Evolutionary conservation across 176 grass and related monocot species (phyloP).

Genomic region (Calamus simplicifolius): DNA sequence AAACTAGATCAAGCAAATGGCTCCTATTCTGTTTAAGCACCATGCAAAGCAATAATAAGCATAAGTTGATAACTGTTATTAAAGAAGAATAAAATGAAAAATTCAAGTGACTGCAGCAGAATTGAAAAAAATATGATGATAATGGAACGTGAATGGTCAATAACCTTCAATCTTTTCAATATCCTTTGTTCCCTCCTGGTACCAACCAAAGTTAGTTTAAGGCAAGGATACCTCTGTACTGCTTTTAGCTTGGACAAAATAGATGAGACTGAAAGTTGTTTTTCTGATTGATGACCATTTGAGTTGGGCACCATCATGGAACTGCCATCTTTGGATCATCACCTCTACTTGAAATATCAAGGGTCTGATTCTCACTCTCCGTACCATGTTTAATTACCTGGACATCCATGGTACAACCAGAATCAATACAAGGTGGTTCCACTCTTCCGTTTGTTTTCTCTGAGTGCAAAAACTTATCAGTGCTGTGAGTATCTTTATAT

Average conservation of each 20-base stretch:
- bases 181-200: constrained; percentile 65
- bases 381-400: not conserved
- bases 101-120: too few relatives aligned
- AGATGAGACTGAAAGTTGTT: constrained; percentile 11
- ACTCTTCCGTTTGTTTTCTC: constrained; percentile 30
- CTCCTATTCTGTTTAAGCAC: too few relatives aligned
- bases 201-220: constrained; percentile 34
- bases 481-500: constrained; percentile 18
- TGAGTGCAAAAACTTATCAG: constrained; percentile 27
- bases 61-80: too few relatives aligned
- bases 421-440: constrained; percentile 21
- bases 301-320: not conserved
- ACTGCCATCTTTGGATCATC: constrained; percentile 8
- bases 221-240: constrained; percentile 33
- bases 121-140: too few relatives aligned
- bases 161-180: constrained; percentile 72
- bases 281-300: not conserved
- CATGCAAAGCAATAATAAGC: too few relatives aligned
- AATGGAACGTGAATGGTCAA: not conserved
- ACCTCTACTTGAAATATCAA: constrained; percentile 13
- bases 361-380: not conserved
- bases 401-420: constrained; percentile 6
- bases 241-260: constrained; percentile 27
- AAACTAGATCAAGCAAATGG: too few relatives aligned
- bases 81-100: too few relatives aligned